These are phyloP conservation scores for Murraya paniculata DNA, from an alignment of 345 rosid genomes.

Conservation along the genomic window DNA sequence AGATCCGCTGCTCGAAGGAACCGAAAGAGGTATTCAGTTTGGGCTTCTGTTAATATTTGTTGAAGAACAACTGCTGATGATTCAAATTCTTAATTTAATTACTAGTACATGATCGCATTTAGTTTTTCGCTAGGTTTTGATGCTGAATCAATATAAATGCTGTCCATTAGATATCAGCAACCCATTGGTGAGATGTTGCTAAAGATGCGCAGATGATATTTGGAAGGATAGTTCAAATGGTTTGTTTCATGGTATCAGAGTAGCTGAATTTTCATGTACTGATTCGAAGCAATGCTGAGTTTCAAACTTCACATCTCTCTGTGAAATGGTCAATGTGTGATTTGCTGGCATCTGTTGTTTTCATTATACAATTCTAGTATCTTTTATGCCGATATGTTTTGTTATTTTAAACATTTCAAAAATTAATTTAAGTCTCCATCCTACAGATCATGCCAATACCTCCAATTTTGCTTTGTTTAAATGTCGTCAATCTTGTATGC, in stretches of 20 bases:
- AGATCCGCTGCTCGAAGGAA: slow-evolving; percentile 30
- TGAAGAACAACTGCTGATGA: too few relatives aligned
- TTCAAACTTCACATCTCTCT: background rate
- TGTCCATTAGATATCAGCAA: background rate
- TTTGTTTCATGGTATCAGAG: background rate
- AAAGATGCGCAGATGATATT: background rate
- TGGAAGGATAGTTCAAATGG: background rate
- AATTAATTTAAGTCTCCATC: background rate
- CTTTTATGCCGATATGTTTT: background rate
- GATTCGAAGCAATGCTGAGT: background rate
- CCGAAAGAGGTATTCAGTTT: slow-evolving; percentile 16
- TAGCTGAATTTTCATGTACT: background rate
- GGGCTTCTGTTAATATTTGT: background rate
- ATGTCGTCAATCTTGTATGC: background rate
- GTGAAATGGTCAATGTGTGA: background rate
- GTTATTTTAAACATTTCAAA: background rate
- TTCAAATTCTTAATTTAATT: too few relatives aligned
- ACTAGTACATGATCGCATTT: too few relatives aligned
- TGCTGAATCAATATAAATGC: background rate
- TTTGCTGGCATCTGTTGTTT: background rate
- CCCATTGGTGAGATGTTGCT: background rate
- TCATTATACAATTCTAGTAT: background rate
- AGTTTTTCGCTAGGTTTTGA: too few relatives aligned
- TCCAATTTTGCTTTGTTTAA: background rate
- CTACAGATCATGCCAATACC: background rate